phyloP scores from a whole-genome alignment of 352 stramenopile genomes.

The Phytopythium mirpurense region DNA sequence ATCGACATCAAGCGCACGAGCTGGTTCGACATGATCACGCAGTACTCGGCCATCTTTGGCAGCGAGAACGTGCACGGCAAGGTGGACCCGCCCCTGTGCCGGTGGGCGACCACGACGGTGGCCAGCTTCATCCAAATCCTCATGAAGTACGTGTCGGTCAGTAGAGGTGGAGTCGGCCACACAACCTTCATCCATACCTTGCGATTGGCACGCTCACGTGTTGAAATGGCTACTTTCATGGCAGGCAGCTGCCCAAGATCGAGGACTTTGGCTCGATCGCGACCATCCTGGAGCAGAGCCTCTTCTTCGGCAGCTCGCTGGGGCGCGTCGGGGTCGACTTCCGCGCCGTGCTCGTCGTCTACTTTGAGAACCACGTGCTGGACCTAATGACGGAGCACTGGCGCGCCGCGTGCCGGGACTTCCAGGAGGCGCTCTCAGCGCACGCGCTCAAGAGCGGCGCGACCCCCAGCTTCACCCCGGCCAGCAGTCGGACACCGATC shows the following conservation, averaged over 20 bases:
- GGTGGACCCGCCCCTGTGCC: slow-evolving; percentile 74
- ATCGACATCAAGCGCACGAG: slow-evolving; percentile 86
- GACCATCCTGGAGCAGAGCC: slow-evolving; percentile 75
- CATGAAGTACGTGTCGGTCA: slow-evolving; percentile 54
- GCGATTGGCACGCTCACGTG: background rate
- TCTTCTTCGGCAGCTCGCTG: slow-evolving; percentile 82
- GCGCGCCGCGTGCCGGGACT: slow-evolving; percentile 49
- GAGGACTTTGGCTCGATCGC: slow-evolving; percentile 79
- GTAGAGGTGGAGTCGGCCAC: too few relatives aligned
- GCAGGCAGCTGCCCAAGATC: slow-evolving; percentile 79
- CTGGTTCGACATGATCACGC: slow-evolving; percentile 90
- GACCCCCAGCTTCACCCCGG: slow-evolving; percentile 12
- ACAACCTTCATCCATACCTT: too few relatives aligned
- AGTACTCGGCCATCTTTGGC: slow-evolving; percentile 89
- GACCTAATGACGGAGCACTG: slow-evolving; percentile 58
- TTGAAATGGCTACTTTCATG: background rate
- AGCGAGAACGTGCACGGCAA: slow-evolving; percentile 76
- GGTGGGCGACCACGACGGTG: slow-evolving; percentile 76
- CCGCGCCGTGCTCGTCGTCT: slow-evolving; percentile 70
- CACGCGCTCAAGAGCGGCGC: slow-evolving; percentile 28
- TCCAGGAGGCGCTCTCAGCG: slow-evolving; percentile 44
- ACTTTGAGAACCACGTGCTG: slow-evolving; percentile 79
- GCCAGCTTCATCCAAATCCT: slow-evolving; percentile 78
- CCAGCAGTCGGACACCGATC: slow-evolving; percentile 50
- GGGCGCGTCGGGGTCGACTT: slow-evolving; percentile 82